phyloP scores from a whole-genome alignment of 2,329 filamentous ascomycete genomes.

The Lojkania enalia region DNA sequence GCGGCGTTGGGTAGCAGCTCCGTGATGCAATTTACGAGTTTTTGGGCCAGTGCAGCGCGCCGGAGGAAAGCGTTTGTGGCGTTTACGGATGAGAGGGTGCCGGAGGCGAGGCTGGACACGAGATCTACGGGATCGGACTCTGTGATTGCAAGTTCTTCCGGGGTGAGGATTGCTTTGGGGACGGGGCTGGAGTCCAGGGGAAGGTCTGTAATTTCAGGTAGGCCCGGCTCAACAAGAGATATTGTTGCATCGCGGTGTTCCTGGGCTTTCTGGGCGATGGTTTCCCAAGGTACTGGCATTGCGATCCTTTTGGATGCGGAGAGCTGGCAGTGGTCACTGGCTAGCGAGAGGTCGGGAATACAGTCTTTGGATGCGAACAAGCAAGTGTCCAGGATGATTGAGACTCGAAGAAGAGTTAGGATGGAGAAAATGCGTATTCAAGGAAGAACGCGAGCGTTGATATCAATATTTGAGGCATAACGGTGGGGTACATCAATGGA shows the following conservation, averaged over 20 bases:
- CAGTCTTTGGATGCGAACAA: too few species aligned
- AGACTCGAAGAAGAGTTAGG: too few species aligned
- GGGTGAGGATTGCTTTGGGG: constrained; percentile 51
- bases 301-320: background rate
- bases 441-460: too few species aligned
- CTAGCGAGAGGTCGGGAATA: too few species aligned
- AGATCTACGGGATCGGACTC: constrained; percentile 51
- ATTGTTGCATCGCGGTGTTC: constrained; percentile 53
- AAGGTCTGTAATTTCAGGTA: constrained; percentile 44
- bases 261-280: constrained; percentile 52
- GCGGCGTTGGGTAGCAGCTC: constrained; percentile 42
- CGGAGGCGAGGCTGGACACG: constrained; percentile 48
- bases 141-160: constrained; percentile 56
- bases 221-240: constrained; percentile 44
- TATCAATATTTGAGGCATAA: too few species aligned
- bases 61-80: constrained; percentile 60
- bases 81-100: constrained; percentile 48
- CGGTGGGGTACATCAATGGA: too few species aligned
- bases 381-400: too few species aligned
- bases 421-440: too few species aligned
- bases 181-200: constrained; percentile 52
- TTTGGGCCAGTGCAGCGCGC: constrained; percentile 58
- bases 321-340: too few species aligned
- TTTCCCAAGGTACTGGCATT: constrained; percentile 50
- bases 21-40: constrained; percentile 59